Evolutionary conservation across 768 basidiomycete genomes (phyloP).

Genomic region (Crassisporium funariophilum): DNA sequence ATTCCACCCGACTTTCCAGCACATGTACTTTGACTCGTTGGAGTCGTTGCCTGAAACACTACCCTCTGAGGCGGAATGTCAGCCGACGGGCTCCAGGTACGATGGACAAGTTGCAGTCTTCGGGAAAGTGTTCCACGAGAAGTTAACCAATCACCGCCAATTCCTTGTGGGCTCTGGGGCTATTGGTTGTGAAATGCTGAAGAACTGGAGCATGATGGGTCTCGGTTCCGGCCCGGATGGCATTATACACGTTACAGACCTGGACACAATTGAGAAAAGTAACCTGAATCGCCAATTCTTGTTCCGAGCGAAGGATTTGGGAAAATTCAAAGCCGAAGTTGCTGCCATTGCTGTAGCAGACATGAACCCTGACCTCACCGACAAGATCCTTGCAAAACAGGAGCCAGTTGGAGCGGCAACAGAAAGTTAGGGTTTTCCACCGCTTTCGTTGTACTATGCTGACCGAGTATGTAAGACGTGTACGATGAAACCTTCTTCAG

Average conservation of each 20-base stretch:
- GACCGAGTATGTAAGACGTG: slow-evolving; percentile 62
- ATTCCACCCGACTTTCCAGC: slow-evolving; percentile 95
- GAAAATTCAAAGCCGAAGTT: slow-evolving; percentile 96
- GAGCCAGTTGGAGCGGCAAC: slow-evolving; percentile 92
- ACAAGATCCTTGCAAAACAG: slow-evolving; percentile 86
- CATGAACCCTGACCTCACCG: slow-evolving; percentile 91
- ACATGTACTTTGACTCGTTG: slow-evolving; percentile 96
- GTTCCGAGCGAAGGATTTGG: slow-evolving; percentile 94
- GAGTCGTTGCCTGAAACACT: slow-evolving; percentile 82
- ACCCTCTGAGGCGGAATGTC: slow-evolving; percentile 82
- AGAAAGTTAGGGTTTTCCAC: slow-evolving; percentile 65
- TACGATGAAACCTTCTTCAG: slow-evolving; percentile 91
- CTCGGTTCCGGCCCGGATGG: slow-evolving; percentile 80
- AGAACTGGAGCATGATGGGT: slow-evolving; percentile 99
- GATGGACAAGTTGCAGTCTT: slow-evolving; percentile 97
- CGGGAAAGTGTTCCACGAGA: slow-evolving; percentile 89
- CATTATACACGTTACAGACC: slow-evolving; percentile 88
- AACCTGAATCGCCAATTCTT: slow-evolving; percentile 98
- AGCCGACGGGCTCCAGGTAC: slow-evolving; percentile 81
- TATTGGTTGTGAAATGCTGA: slow-evolving; percentile 99
- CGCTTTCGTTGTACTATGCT: slow-evolving; percentile 40
- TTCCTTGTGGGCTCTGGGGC: slow-evolving; percentile 99
- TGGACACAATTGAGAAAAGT: slow-evolving; percentile 99
- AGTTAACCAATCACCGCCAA: slow-evolving; percentile 85
- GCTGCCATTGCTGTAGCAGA: slow-evolving; percentile 89